Evolutionary conservation across 768 basidiomycete species (phyloP).

Genomic region (Boletus speciosus): DNA sequence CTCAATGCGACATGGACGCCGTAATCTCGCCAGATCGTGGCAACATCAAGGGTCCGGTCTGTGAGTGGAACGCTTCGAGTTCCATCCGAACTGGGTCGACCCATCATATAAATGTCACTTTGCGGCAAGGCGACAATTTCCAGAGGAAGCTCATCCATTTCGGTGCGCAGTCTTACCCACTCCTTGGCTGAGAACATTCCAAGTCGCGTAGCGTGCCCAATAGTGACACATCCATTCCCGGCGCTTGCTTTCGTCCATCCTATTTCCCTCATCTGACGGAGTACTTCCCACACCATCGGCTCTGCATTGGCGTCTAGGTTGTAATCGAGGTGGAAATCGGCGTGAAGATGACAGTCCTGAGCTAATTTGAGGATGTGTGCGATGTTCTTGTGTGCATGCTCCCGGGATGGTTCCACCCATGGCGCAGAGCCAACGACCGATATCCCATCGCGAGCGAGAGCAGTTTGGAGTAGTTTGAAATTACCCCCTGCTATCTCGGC

Average conservation of each 20-base stretch:
- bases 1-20: conserved; percentile 51
- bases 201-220: conserved; percentile 61
- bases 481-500: conserved; percentile 42
- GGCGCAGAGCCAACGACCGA: conserved; percentile 61
- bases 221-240: conserved; percentile 42
- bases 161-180: conserved; percentile 42
- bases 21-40: conserved; percentile 42
- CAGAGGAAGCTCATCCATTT: conserved; percentile 42
- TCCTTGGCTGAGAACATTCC: conserved; percentile 46
- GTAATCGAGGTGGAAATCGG: conserved; percentile 69
- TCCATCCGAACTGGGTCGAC: conserved; percentile 30
- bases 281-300: conserved; percentile 55
- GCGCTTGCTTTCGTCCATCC: conserved; percentile 24
- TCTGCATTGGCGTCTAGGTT: conserved; percentile 50
- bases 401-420: conserved; percentile 53
- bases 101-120: conserved; percentile 70
- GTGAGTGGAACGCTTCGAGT: conserved; percentile 33
- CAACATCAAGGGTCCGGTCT: conserved; percentile 55
- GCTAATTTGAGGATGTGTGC: conserved; percentile 49
- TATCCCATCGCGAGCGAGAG: conserved; percentile 39
- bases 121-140: conserved; percentile 57
- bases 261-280: conserved; percentile 37
- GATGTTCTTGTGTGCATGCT: conserved; percentile 52
- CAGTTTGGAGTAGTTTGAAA: conserved; percentile 42
- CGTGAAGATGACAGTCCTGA: conserved; percentile 33